A percentile compares a stretch with the other conserved stretches of the same genome.
These are phyloP conservation scores for Cutaneotrichosporon cavernicola DNA, from an alignment of 1,284 basidiomycete genomes.

Conservation along the genomic window DNA sequence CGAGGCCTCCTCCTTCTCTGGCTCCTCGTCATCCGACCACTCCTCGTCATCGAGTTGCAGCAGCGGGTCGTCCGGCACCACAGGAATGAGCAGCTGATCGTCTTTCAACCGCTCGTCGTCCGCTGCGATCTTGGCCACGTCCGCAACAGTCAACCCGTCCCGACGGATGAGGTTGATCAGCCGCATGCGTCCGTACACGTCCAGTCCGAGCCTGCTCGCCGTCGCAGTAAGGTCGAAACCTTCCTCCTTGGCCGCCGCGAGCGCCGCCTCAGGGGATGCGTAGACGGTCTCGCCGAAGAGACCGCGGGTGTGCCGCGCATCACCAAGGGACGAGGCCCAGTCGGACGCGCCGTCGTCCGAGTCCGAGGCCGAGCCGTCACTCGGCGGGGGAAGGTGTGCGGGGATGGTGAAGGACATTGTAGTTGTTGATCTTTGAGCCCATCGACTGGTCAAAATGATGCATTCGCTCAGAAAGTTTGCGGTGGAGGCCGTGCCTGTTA, in stretches of 20 bases:
- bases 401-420: conserved; percentile 26
- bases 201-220: conserved; percentile 52
- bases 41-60: conserved; percentile 67
- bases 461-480: neutral
- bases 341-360: conserved; percentile 40
- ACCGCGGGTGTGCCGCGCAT: conserved; percentile 60
- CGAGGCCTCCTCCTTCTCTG: conserved; percentile 13
- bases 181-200: conserved; percentile 71
- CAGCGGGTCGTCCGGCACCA: conserved; percentile 76
- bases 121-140: conserved; percentile 11
- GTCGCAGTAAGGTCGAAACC: conserved; percentile 34
- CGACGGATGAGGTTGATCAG: conserved; percentile 84
- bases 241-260: conserved; percentile 66
- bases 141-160: conserved; percentile 39
- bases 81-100: conserved; percentile 75
- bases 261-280: conserved; percentile 62
- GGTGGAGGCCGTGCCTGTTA: neutral
- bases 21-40: conserved; percentile 65
- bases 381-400: conserved; percentile 20
- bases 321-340: conserved; percentile 47
- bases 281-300: conserved; percentile 74
- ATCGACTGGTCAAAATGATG: neutral
- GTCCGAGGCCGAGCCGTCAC: conserved; percentile 28
- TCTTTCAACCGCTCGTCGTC: conserved; percentile 56
- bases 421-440: neutral